Base-by-base conservation (phyloP, 1,284 basidiomycete genomes). In the Irpex rosettiformis region DNA sequence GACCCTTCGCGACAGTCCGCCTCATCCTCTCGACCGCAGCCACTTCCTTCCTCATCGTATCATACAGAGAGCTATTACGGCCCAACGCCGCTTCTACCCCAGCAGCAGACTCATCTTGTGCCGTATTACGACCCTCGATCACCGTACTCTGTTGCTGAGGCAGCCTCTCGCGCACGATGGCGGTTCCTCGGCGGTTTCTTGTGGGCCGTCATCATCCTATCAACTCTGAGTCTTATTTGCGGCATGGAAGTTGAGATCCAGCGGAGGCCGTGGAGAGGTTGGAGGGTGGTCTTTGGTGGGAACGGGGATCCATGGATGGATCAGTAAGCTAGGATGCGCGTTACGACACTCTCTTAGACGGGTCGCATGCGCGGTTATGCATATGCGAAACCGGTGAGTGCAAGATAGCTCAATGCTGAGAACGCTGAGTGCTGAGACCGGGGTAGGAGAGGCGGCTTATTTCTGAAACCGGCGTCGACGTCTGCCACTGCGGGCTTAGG, bases 91-190 rank as follows among this genome's bases (percentile, higher is more conserved):
- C 67, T 71, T 29, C 56, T 65, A 24, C 13, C 55, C 3, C 62
- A 61, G 42, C 70, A 71, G 60, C 68, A 71, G 61, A 60, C 64
- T 4, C 60, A 66, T 57, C 55, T 71, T 30, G 62, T 72, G 13
- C 71, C 71, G 3, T 73, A 72, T 56, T 73, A 72, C 55, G 71
- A 73, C 58, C 70, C 69, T 4, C 68, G 70, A 21, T 71, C 70
- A 11, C 63, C 64, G 13, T 58, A 71, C 54, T 66, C 71, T 4
- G 22, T 70, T 8, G 62, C 62, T 1, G 70, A 68, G 59, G 70
- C 70, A n/a, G 58, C 49, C 2, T 56, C 61, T 13, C 62, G 70
- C 22, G 70, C 71, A 13, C 64, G 68, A 42, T 68, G 69, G 70
- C 61, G 71, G 27, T 72, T 73, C 45, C 59, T 70, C 21, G 62